Evolutionary conservation across 352 stramenopile genomes (phyloP).

Genomic region (Stramenopiles sp.): DNA sequence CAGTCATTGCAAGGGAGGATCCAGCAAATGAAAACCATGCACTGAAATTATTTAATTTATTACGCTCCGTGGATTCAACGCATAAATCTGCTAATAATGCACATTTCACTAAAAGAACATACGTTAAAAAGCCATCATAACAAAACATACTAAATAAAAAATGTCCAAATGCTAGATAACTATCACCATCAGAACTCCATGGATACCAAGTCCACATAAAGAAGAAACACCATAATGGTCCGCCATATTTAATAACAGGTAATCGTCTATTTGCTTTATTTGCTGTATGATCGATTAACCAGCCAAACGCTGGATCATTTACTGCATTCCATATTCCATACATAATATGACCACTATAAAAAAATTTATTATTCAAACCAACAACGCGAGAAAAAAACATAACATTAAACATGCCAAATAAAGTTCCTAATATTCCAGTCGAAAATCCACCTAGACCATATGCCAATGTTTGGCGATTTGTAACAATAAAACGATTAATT

Average conservation of each 20-base stretch:
- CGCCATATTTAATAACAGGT: neutral
- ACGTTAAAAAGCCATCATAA: conserved; percentile 1
- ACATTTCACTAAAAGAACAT: neutral
- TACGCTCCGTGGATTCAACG: neutral
- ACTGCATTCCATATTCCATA: neutral
- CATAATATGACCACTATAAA: neutral
- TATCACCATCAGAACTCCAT: neutral
- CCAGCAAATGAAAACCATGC: neutral
- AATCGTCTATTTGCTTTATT: neutral
- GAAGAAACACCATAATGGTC: neutral
- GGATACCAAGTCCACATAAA: neutral
- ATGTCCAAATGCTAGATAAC: neutral
- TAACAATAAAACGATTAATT: neutral
- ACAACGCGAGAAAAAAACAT: neutral
- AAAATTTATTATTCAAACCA: neutral
- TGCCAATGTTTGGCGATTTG: neutral
- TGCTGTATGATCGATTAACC: neutral
- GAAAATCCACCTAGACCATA: neutral
- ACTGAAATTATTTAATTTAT: neutral
- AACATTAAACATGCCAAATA: neutral
- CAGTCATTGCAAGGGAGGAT: neutral
- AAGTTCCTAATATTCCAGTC: neutral
- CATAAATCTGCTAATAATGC: neutral
- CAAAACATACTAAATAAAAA: conserved; percentile 1
- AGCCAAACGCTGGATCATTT: neutral